Evolutionary conservation across 2,329 filamentous ascomycete species (phyloP).

Genomic region (Podosphaera xanthii): DNA sequence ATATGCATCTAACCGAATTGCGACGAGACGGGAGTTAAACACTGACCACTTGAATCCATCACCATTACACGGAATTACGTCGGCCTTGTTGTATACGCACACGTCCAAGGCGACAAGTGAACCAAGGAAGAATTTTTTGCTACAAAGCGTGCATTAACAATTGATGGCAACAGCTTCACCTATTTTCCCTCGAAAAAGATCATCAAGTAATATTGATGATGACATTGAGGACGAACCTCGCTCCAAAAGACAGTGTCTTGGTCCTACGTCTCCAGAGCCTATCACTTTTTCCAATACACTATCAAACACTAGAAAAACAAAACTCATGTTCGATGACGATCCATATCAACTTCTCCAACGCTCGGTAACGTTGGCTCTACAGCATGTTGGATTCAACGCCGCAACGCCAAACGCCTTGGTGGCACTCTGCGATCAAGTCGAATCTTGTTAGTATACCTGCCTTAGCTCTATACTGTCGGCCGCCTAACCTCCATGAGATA

Average conservation of each 20-base stretch:
- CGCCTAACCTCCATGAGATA: conserved; percentile 11
- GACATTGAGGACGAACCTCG: conserved; percentile 8
- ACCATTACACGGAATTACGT: not conserved
- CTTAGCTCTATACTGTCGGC: not conserved
- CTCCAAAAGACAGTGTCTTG: conserved; percentile 10
- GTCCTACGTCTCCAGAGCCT: conserved; percentile 11
- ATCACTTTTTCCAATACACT: not conserved
- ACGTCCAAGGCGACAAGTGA: not conserved
- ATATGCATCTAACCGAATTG: too few relatives aligned
- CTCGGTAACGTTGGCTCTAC: conserved; percentile 30
- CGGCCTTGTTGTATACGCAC: not conserved
- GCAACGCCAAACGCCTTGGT: conserved; percentile 34
- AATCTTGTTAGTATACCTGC: conserved; percentile 27
- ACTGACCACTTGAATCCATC: too few relatives aligned
- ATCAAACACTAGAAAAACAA: not conserved
- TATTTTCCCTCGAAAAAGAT: conserved; percentile 10
- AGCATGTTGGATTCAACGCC: conserved; percentile 34
- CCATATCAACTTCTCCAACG: conserved; percentile 22
- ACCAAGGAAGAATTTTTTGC: not conserved
- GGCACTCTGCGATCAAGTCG: conserved; percentile 30
- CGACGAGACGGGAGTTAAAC: too few relatives aligned
- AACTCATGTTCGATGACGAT: conserved; percentile 13
- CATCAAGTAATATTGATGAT: conserved; percentile 10
- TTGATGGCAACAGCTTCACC: conserved; percentile 10
- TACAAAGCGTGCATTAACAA: not conserved